Conservation (phyloP, 2,329 filamentous ascomycete species). For the Emericellopsis cladophorae region DNA sequence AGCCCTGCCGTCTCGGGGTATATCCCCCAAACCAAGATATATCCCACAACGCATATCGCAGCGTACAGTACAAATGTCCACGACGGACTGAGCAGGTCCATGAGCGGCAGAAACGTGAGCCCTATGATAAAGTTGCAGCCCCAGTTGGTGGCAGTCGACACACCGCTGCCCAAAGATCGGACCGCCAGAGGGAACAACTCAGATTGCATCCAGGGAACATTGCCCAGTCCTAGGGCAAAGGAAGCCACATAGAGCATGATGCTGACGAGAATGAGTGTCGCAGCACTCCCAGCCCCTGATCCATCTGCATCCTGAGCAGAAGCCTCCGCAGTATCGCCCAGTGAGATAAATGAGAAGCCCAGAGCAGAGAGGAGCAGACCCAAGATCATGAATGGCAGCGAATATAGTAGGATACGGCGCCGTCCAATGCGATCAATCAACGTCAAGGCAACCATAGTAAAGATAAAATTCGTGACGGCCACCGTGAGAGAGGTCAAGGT, state of each 20-base stretch:
- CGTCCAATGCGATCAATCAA: constrained; percentile 72
- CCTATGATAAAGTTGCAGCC: constrained; percentile 75
- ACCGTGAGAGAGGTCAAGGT: constrained; percentile 72
- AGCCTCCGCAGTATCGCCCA: constrained; percentile 15
- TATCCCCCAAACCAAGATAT: constrained; percentile 54
- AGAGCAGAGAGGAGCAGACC: constrained; percentile 60
- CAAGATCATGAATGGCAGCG: constrained; percentile 70
- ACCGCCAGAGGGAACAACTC: constrained; percentile 77
- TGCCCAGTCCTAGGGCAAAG: constrained; percentile 80
- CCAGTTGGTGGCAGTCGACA: constrained; percentile 79
- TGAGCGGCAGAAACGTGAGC: constrained; percentile 77
- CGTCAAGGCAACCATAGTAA: constrained; percentile 62
- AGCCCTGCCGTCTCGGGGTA: constrained; percentile 83
- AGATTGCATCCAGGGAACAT: constrained; percentile 92
- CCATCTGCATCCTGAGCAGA: neutral
- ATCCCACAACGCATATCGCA: constrained; percentile 54
- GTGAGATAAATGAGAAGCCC: constrained; percentile 55
- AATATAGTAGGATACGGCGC: constrained; percentile 67
- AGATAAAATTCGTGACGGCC: constrained; percentile 70
- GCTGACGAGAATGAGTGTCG: constrained; percentile 53
- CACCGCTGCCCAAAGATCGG: constrained; percentile 57
- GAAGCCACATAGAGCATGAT: constrained; percentile 76
- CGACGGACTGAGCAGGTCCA: constrained; percentile 59
- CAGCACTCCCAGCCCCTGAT: constrained; percentile 16
- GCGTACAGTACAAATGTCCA: constrained; percentile 80